Conservation (phyloP, 192 early-diverging fungal species). For the Rhizophagus prolifer region DNA sequence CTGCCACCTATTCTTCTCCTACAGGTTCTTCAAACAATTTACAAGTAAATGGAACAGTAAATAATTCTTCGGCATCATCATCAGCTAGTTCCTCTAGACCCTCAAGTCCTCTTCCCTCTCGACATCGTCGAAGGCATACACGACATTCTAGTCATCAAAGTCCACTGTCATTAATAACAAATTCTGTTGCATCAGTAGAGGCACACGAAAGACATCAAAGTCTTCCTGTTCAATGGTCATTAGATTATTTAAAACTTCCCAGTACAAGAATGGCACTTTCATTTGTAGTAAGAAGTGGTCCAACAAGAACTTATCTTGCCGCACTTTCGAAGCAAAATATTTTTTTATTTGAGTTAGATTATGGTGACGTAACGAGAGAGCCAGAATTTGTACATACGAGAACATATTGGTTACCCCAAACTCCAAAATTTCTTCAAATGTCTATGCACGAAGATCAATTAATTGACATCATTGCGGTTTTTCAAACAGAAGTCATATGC, state of each 20-base stretch:
- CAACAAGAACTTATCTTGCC: conserved; percentile 8
- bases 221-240: neutral
- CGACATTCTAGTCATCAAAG: conserved; percentile 1
- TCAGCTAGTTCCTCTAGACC: conserved; percentile 1
- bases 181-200: neutral
- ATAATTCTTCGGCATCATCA: neutral
- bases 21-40: neutral
- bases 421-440: conserved; percentile 23
- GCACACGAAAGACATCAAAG: neutral
- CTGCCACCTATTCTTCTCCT: neutral
- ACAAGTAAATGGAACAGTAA: neutral
- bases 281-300: conserved; percentile 2
- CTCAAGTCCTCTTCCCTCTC: neutral
- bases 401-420: conserved; percentile 29
- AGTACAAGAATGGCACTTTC: conserved; percentile 5
- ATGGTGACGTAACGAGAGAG: neutral
- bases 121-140: neutral
- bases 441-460: conserved; percentile 20
- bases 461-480: conserved; percentile 19
- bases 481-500: conserved; percentile 16
- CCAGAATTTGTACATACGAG: conserved; percentile 11
- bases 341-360: conserved; percentile 21
- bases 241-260: conserved; percentile 22
- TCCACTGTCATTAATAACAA: conserved; percentile 4
- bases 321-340: conserved; percentile 27